A percentile compares a stretch with the other conserved stretches of the same genome.
These are phyloP conservation scores for Penicillium cosmopolitanum DNA, from an alignment of 495 filamentous ascomycete genomes.

Conservation along the genomic window DNA sequence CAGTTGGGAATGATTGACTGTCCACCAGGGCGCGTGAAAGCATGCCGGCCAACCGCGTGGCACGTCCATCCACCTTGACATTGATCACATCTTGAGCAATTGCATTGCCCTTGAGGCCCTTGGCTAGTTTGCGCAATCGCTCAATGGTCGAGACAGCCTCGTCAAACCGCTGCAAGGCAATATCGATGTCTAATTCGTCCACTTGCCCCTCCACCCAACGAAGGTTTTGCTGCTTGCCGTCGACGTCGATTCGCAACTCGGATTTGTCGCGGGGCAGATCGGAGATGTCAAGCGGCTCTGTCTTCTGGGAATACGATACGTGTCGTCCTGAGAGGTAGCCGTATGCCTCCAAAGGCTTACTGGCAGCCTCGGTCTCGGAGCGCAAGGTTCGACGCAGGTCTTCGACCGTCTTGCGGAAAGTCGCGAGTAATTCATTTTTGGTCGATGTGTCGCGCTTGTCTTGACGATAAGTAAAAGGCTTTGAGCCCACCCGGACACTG, in stretches of 20 bases:
- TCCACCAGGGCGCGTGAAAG: constrained; percentile 75
- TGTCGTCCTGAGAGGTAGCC: constrained; percentile 64
- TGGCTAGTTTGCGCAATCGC: constrained; percentile 75
- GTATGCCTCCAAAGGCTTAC: constrained; percentile 76
- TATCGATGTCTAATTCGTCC: constrained; percentile 94
- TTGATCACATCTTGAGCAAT: constrained; percentile 88
- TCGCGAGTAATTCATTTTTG: constrained; percentile 78
- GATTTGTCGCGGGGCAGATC: constrained; percentile 71
- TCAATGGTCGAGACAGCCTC: constrained; percentile 80
- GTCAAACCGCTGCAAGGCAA: constrained; percentile 90
- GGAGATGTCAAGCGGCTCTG: constrained; percentile 63
- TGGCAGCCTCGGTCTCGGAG: constrained; percentile 80
- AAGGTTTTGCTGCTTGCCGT: constrained; percentile 93
- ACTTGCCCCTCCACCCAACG: constrained; percentile 95
- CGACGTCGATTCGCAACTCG: constrained; percentile 87
- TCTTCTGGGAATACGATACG: constrained; percentile 32
- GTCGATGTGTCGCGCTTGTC: constrained; percentile 73
- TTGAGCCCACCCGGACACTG: constrained; percentile 84
- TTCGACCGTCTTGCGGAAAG: constrained; percentile 89
- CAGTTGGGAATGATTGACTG: constrained; percentile 68
- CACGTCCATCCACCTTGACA: constrained; percentile 86
- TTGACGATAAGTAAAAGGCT: constrained; percentile 90
- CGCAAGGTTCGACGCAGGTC: constrained; percentile 82
- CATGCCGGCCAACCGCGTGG: constrained; percentile 72
- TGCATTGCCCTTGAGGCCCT: constrained; percentile 77